Conservation (phyloP, 2,329 filamentous ascomycete genomes). For the Acrodontium crateriforme region DNA sequence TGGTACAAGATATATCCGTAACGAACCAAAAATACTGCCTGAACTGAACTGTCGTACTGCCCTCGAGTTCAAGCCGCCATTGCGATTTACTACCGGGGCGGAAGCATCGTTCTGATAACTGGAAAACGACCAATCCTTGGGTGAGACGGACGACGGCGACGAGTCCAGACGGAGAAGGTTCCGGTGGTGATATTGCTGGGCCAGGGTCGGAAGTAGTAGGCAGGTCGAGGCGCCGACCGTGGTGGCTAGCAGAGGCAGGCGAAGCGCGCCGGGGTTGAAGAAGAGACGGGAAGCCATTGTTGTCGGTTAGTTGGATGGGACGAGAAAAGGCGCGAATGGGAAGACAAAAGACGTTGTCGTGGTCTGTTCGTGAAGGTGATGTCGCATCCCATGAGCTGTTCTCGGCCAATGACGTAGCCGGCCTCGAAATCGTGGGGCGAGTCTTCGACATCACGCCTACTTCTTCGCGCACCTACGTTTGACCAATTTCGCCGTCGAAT, state of each 20-base stretch:
- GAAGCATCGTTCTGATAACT: conserved; percentile 26
- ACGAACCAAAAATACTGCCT: conserved; percentile 32
- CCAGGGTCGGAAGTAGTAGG: conserved; percentile 13
- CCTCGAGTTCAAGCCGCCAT: conserved; percentile 27
- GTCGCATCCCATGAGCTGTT: too few species aligned
- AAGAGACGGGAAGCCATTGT: conserved; percentile 28
- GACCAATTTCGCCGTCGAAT: too few species aligned
- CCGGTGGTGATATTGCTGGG: conserved; percentile 16
- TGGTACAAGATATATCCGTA: neutral
- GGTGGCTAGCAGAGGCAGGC: conserved; percentile 16
- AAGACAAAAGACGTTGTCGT: too few species aligned
- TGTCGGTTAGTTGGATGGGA: too few species aligned
- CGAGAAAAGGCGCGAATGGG: too few species aligned
- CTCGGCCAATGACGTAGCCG: too few species aligned
- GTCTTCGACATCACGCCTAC: too few species aligned
- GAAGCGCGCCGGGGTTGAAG: conserved; percentile 26
- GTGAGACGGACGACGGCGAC: conserved; percentile 13
- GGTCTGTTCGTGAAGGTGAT: too few species aligned
- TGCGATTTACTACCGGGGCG: conserved; percentile 23
- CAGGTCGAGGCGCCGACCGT: conserved; percentile 16
- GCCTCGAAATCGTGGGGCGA: too few species aligned
- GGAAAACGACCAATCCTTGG: conserved; percentile 26
- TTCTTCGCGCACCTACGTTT: too few species aligned
- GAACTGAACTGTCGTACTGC: conserved; percentile 32
- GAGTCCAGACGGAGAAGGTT: conserved; percentile 25